Evolutionary conservation across 257 asterid genomes (phyloP).

Genomic region (Orobanche coerulescens): DNA sequence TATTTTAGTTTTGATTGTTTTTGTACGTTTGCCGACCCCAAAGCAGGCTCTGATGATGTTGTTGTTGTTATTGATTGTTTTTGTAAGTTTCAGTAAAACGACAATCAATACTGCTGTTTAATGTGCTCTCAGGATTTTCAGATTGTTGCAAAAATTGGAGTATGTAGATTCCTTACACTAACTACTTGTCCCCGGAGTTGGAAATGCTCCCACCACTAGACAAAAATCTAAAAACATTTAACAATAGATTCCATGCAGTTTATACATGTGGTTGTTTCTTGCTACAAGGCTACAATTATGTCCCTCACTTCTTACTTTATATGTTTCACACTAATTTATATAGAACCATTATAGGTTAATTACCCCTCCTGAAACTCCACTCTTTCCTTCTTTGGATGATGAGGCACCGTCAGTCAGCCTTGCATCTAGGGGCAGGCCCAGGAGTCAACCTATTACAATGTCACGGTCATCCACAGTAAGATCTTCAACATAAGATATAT

Average conservation of each 20-base stretch:
- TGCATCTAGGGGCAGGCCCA: slow-evolving; percentile 77
- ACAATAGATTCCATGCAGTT: slow-evolving; percentile 8
- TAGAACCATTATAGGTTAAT: slow-evolving; percentile 52
- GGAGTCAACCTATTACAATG: slow-evolving; percentile 80
- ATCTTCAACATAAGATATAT: slow-evolving; percentile 12
- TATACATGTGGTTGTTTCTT: slow-evolving; percentile 4
- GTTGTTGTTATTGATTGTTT: neutral
- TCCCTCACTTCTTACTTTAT: slow-evolving; percentile 13
- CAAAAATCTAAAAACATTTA: slow-evolving; percentile 1
- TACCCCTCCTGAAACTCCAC: slow-evolving; percentile 98
- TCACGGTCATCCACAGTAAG: slow-evolving; percentile 79
- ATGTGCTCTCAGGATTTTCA: slow-evolving; percentile 12
- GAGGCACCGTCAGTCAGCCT: slow-evolving; percentile 44
- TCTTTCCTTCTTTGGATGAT: slow-evolving; percentile 84
- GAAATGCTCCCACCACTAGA: neutral
- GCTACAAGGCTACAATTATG: neutral
- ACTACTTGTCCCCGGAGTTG: slow-evolving; percentile 5
- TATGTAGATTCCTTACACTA: neutral
- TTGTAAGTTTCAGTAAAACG: slow-evolving; percentile 1
- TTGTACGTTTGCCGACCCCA: too few species aligned
- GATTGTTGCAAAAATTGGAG: neutral
- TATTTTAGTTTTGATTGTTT: neutral
- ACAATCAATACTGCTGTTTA: slow-evolving; percentile 1
- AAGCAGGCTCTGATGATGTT: too few species aligned
- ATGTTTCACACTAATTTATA: slow-evolving; percentile 23